Evolutionary conservation across 2,329 filamentous ascomycete genomes (phyloP), one percentile per base, ranked within the genome.

Genomic region (Cylindrodendrum hubeiense): DNA sequence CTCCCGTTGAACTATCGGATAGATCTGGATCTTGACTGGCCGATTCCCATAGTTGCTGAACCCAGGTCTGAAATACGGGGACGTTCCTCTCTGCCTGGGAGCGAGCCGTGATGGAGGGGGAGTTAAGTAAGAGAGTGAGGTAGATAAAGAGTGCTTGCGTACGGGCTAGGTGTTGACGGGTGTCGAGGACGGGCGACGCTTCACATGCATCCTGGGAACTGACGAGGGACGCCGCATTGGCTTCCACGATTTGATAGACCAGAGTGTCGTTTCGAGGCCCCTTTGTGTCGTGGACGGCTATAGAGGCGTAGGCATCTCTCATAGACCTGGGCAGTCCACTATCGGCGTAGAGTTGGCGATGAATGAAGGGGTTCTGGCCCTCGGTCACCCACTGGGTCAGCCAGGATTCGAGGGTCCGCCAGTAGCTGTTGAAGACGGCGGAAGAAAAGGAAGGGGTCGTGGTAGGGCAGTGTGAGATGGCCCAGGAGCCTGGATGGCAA

Each of bases 341-440:
- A 24, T 66, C 63, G 3, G 59, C 59, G 49, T 66, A 66, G 9
- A 66, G 49, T 37, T 66, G 59, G 7, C 41, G 47, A 17, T 66
- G 63, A 12, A 66, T 66, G 39, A 66, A 66, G 15, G 63, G 41
- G 24, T 47, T 58, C 15, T 66, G 63, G 7, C 59, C 50, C 9
- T 49, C 5, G 10, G 37, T 22, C 8, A 59, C 28, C 63, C 63
- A 66, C 26, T 63, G 47, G 5, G 30, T 52, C 15, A 66, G 46
- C 63, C 63, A 66, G n/a, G 24, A 15, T 22, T 58, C 46, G 9
- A 58, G 33, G 8, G 41, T 24, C 5, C 30, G 39, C 9, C 33
- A 26, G n/a, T 49, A 62, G 28, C 54, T 43, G n/a, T 37, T 28
- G 34, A 44, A 63, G 5, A 62, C 53, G 17, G 19, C 41, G 12